Base-by-base conservation (phyloP, 768 basidiomycete genomes). In the Kwoniella sp. region DNA sequence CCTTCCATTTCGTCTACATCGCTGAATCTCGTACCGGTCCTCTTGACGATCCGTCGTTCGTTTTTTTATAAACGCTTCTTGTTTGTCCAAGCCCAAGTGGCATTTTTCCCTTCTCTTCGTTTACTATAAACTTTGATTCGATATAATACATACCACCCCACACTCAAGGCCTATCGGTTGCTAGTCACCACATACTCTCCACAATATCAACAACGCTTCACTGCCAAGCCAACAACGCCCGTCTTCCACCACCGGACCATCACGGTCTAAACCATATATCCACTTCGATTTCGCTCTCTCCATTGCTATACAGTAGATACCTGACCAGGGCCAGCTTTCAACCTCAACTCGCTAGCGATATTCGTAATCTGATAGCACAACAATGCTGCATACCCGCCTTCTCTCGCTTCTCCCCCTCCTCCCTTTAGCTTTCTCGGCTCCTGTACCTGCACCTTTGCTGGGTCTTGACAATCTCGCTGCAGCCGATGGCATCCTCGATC, bases 251-350 rank as follows among this genome's bases (percentile, higher is more conserved):
- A n/a, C n/a, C n/a, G n/a, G n/a, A n/a, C n/a, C 34, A 37, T 37
- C 34, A 37, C 5, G 34, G 34, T 7, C 34, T 37, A 13, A 5
- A 37, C 13, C 34, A 13, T 13, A 37, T 22, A 34, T 51, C 61
- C 29, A 30, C 17, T 65, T 65, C 56, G 63, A 65, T 58, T 65
- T 65, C 47, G 50, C 56, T 58, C 26, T 58, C 1, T 23, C 26
- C 23, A 26, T 23, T 56, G 26, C 9, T 45, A 45, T 31, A 23
- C 22, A 61, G 2, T n/a, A 53, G 13, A 4, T 34, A n/a, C 20
- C 20, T 15, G 22, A 50, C 57, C 12, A 2, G 38, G n/a, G 25
- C 30, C 55, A 25, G 8, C n/a, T 28, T 34, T 8, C 5, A 8
- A 57, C n/a, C n/a, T n/a, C n/a, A n/a, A n/a, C n/a, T n/a, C n/a